Evolutionary conservation across 768 basidiomycete species (phyloP), one percentile per base, ranked within the genome.

Genomic region (Candolleomyces efflorescens): DNA sequence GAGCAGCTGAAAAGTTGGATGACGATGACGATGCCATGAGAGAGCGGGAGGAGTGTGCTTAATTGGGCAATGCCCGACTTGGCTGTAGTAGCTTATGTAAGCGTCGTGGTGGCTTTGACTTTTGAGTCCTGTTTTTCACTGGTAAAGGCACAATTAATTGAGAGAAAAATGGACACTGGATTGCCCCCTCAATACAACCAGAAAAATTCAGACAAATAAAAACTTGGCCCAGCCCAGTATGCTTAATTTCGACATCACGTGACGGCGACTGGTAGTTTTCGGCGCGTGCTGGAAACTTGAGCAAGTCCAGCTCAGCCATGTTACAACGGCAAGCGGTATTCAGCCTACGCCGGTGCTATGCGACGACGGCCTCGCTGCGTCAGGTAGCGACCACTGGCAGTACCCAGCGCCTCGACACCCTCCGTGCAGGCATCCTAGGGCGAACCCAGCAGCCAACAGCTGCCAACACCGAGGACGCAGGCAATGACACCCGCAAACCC

Each of bases 1-100:
- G 74, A 23, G 95, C 95, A 50, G 86, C 87, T n/a, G 92, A 91
- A 74, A 98, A 98, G 73, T 96, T 95, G 62, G 87, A 82, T 54
- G 36, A 15, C 53, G 51, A 62, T 15, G 46, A 23, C 53, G 55
- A 36, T 43, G 23, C 13, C 44, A 45, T 26, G 36, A 17, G 22
- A 15, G 1, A 6, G 18, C 4, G 32, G 47, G n/a, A 26, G 46
- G n/a, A 20, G 26, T 36, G 32, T 11, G 32, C 32, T 32, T 32
- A 32, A 32, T 32, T 32, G 32, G 32, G 32, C 32, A 32, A 32
- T 32, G 32, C 32, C 32, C 32, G 32, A 32, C 7, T 32, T 32
- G 32, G 32, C 32, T 32, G 32, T 36, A 38, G 18, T 55, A 15
- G 57, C 26, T 50, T 23, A 23, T 38, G 55, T 32, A 37, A 18